phyloP scores from a whole-genome alignment of 768 basidiomycete species.

The Lactarius tabidus region DNA sequence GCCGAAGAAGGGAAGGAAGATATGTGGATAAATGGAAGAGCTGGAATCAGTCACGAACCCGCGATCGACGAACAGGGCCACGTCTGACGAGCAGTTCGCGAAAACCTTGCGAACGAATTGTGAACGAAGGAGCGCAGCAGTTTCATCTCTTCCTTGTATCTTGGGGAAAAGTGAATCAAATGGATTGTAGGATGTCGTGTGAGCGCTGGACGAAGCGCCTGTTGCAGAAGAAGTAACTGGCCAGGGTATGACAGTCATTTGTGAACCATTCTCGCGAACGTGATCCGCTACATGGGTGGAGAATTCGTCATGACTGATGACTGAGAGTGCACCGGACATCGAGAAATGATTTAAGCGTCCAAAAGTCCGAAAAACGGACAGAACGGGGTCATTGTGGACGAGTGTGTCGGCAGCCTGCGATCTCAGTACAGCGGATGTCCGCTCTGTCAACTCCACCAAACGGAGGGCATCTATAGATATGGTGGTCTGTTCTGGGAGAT shows the following conservation, averaged over 20 bases:
- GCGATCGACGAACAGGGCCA: constrained; percentile 83
- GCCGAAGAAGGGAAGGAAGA: constrained; percentile 90
- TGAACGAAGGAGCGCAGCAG: constrained; percentile 59
- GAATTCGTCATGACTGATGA: constrained; percentile 76
- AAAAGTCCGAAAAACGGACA: constrained; percentile 75
- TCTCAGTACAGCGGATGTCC: constrained; percentile 83
- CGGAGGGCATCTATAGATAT: constrained; percentile 73
- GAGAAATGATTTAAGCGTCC: constrained; percentile 63
- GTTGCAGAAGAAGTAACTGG: constrained; percentile 35
- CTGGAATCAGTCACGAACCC: constrained; percentile 39
- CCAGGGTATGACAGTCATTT: constrained; percentile 89
- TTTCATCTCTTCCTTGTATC: constrained; percentile 44
- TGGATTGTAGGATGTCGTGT: constrained; percentile 43
- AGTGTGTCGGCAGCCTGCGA: constrained; percentile 71
- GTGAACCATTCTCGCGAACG: constrained; percentile 50
- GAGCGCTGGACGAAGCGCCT: constrained; percentile 28
- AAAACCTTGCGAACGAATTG: constrained; percentile 86
- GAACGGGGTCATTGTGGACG: constrained; percentile 64
- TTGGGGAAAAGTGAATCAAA: constrained; percentile 77
- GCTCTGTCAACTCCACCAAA: constrained; percentile 83
- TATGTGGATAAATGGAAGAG: constrained; percentile 43
- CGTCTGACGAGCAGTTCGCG: constrained; percentile 62
- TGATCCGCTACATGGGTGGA: constrained; percentile 60
- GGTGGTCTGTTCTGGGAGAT: constrained; percentile 27
- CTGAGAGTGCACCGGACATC: constrained; percentile 64